phyloP scores from a whole-genome alignment of 2,329 filamentous ascomycete genomes.

The Pseudogymnoascus sp. region DNA sequence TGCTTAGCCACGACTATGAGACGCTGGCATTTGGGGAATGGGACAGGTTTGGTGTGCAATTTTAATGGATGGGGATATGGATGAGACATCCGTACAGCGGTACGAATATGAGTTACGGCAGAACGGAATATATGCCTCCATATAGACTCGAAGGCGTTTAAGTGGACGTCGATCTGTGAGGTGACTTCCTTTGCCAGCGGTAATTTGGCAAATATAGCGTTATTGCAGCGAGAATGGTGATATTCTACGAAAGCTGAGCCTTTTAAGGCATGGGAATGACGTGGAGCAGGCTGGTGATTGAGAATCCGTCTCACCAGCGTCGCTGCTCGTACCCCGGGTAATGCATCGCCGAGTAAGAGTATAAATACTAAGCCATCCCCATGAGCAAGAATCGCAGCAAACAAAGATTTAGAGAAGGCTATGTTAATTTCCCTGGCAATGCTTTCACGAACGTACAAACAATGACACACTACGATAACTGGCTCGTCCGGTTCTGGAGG shows the following conservation, averaged over 20 bases:
- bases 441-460: background rate
- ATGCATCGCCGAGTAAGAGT: background rate
- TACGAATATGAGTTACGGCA: no score
- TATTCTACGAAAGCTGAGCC: background rate
- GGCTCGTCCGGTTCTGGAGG: conserved; percentile 29
- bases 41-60: background rate
- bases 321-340: background rate
- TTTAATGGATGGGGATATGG: background rate
- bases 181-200: background rate
- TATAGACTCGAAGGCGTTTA: background rate
- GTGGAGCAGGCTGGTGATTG: background rate
- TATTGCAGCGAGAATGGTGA: background rate
- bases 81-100: background rate
- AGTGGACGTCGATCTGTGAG: background rate
- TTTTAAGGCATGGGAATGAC: background rate
- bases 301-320: background rate
- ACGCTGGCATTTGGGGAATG: no score
- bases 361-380: background rate
- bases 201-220: background rate
- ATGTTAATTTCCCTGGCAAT: background rate
- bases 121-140: background rate
- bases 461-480: conserved; percentile 1
- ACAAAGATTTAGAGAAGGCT: background rate
- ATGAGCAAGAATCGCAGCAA: background rate
- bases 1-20: background rate